Base-by-base conservation (phyloP, 2,329 filamentous ascomycete genomes). In the Fusarium setosum region DNA sequence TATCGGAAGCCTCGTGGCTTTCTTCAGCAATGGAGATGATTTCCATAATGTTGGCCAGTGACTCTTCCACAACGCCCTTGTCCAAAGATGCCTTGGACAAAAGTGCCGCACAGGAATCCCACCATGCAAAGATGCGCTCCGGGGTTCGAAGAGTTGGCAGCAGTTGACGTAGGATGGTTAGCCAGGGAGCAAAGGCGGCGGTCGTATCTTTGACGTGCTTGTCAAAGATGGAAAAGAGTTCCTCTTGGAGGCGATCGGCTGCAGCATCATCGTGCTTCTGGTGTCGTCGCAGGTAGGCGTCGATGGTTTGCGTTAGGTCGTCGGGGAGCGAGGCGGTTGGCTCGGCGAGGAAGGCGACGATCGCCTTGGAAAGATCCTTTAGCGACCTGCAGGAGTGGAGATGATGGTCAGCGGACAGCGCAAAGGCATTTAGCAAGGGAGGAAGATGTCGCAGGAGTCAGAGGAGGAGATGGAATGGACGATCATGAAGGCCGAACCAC, bases 161-260 rank as follows among this genome's bases (percentile, higher is more conserved):
- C 32, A 95, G 80, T 37, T 84, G 84, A 44, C 87, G 85, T 55
- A 95, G 78, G 42, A 92, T 84, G 48, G 85, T 84, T 17, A 94
- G 82, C 77, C 94, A 96, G n/a, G 88, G 79, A 9, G 86, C 87
- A 73, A 87, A 85, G 67, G 87, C 86, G 49, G 83, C 75, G 3
- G 86, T 80, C 21, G 82, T 81, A 31, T 84, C 83, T 21, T 82
- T 82, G 59, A 94, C 86, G 65, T 87, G 82, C 71, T 86, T 88
- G 58, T 89, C 83, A 79, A 90, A 93, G 53, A 92, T 83, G 21
- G 82, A 77, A 37, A 90, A 80, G 8, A 96, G 83, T 69, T 94
- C 92, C 37, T 93, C 91, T 63, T 93, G 88, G 49, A 94, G 82
- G 57, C 89, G 88, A 67, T 92, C 90, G n/a, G 88, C 84, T 37